These are phyloP conservation scores for Trametes hirsuta DNA, from an alignment of 1,284 basidiomycete species.

Conservation along the genomic window DNA sequence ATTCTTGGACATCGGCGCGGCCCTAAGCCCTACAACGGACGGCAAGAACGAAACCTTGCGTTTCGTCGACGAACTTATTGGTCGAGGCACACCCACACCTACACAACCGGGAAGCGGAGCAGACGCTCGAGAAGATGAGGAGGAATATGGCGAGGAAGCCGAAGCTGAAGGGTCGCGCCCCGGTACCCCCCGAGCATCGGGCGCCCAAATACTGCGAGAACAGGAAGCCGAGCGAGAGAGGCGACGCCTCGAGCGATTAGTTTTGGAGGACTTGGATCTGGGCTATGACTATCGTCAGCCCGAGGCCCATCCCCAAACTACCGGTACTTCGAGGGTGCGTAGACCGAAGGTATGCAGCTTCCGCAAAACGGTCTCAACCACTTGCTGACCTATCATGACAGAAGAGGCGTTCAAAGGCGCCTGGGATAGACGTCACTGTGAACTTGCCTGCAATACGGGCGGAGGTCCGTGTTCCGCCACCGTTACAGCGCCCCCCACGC, in stretches of 20 bases:
- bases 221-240: conserved; percentile 41
- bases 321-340: not conserved
- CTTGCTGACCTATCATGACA: not conserved
- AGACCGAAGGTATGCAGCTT: conserved; percentile 26
- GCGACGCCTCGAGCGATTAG: conserved; percentile 51
- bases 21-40: conserved; percentile 41
- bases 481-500: conserved; percentile 42
- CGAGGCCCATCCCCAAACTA: conserved; percentile 1
- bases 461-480: conserved; percentile 61
- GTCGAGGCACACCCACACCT: conserved; percentile 10
- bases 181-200: conserved; percentile 36
- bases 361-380: not conserved
- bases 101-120: conserved; percentile 10
- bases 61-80: conserved; percentile 43
- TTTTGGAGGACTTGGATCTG: conserved; percentile 58
- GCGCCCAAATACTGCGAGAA: conserved; percentile 14
- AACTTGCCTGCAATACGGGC: conserved; percentile 58
- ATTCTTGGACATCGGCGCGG: conserved; percentile 70
- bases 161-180: conserved; percentile 42
- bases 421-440: conserved; percentile 35
- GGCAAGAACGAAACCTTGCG: conserved; percentile 38
- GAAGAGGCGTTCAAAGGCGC: conserved; percentile 16
- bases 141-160: conserved; percentile 25
- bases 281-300: conserved; percentile 48
- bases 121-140: conserved; percentile 22